Base-by-base conservation (phyloP, 164 flowering plant species). In the Magnolia officinalis region DNA sequence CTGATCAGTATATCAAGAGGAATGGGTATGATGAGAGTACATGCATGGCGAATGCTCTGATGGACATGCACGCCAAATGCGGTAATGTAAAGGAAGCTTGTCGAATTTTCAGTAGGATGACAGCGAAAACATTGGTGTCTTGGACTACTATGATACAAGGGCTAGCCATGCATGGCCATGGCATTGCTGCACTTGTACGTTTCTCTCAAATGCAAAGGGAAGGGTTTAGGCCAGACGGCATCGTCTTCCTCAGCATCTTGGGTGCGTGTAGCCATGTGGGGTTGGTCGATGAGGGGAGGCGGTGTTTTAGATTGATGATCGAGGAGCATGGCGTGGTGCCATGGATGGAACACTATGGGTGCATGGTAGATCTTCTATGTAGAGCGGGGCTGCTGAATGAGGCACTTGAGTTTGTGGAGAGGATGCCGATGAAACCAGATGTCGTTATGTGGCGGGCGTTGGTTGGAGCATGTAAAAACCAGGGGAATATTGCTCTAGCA, bases 51-150 rank as follows among this genome's bases (percentile, higher is more conserved):
- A 86, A 84, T 83, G 83, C 85, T 70, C 81, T 86, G 6, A 81
- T 84, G 63, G 87, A 80, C 70, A 86, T 86, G 88, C 81, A 84
- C 80, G 78, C 85, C 5, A 86, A 83, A 83, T 86, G 85, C 50
- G 87, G 87, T 18, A 80, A 81, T 76, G 76, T 86, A 18, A 69
- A 75, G 50, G 81, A 71, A 74, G 81, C 87, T 37, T 80, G 85
- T 72, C 83, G 77, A 74, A 77, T 84, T 64, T 86, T 86, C 55
- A 49, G 83, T 75, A 61, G 50, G 51, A 80, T 78, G 72, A 76
- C 19, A 71, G 55, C 77, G 24, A 83, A 76, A 79, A 82, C 82
- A 64, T 6, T 86, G 18, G 79, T 82, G 11, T 79, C 88, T 59
- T 86, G 88, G 87, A 86, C 80, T 50, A 72, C 75, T 58, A 73